Evolutionary conservation across 495 filamentous ascomycete genomes (phyloP).

Genomic region (Hypoxylon lenormandii): DNA sequence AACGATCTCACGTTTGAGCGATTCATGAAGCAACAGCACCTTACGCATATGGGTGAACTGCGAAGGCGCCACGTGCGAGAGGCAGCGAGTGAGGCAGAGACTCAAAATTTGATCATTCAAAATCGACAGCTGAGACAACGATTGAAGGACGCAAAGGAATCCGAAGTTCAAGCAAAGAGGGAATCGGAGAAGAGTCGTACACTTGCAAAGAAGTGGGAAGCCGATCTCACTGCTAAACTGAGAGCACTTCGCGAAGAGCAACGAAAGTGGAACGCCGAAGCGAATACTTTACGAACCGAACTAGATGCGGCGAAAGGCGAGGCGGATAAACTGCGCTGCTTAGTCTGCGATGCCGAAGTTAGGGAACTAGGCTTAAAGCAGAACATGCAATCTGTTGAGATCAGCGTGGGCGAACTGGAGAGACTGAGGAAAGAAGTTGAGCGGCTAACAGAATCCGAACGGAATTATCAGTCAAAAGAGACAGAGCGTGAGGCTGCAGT

Average conservation of each 20-base stretch:
- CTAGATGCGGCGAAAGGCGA: constrained; percentile 65
- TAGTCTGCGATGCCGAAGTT: constrained; percentile 71
- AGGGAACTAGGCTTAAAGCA: constrained; percentile 70
- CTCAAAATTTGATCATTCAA: constrained; percentile 76
- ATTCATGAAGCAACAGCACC: constrained; percentile 79
- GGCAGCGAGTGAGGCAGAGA: constrained; percentile 77
- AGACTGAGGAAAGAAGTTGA: constrained; percentile 68
- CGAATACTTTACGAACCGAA: constrained; percentile 64
- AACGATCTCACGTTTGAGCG: constrained; percentile 83
- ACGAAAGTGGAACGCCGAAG: constrained; percentile 70
- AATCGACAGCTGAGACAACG: constrained; percentile 76
- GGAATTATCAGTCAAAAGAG: constrained; percentile 69
- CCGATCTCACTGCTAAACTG: constrained; percentile 70
- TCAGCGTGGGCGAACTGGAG: constrained; percentile 70
- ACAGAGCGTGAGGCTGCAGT: constrained; percentile 64
- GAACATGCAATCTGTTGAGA: constrained; percentile 68
- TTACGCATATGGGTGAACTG: constrained; percentile 77
- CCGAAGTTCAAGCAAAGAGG: constrained; percentile 70
- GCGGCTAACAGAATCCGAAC: constrained; percentile 66
- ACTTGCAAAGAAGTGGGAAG: constrained; percentile 77
- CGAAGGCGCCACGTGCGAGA: constrained; percentile 75
- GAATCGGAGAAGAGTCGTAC: constrained; percentile 73
- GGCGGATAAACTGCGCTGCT: constrained; percentile 65
- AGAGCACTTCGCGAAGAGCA: constrained; percentile 73
- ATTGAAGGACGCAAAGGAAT: constrained; percentile 74